These are phyloP conservation scores for Amanita muscaria DNA, from an alignment of 768 basidiomycete genomes.

Conservation along the genomic window DNA sequence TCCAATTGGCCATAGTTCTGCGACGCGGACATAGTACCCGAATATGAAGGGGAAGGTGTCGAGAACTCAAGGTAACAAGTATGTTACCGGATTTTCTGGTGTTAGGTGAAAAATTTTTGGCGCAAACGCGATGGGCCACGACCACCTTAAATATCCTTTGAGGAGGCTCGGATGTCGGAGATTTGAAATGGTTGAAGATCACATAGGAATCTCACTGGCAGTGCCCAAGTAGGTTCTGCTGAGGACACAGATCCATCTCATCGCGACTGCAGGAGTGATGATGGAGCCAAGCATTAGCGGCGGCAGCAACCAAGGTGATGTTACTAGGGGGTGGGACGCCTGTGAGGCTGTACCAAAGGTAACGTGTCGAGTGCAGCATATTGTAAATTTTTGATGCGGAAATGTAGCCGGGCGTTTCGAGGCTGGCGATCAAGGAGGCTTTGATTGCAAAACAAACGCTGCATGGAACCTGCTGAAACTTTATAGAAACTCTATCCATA, in stretches of 20 bases:
- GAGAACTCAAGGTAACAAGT: neutral
- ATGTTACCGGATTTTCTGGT: neutral
- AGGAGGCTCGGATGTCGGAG: too few relatives aligned
- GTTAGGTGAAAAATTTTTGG: neutral
- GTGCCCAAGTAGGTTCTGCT: too few relatives aligned
- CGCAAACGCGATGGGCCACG: neutral
- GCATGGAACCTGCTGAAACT: neutral
- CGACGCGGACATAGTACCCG: slow-evolving; percentile 26
- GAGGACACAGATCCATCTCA: too few relatives aligned
- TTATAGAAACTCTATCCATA: neutral
- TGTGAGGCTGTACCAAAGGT: slow-evolving; percentile 3
- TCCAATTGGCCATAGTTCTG: slow-evolving; percentile 26
- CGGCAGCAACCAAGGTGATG: neutral
- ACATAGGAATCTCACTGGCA: slow-evolving; percentile 3
- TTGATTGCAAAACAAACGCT: neutral
- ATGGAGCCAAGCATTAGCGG: neutral
- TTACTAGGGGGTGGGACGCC: neutral
- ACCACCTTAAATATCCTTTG: neutral
- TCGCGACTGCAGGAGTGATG: slow-evolving; percentile 1
- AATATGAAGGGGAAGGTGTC: neutral
- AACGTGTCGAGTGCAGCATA: neutral
- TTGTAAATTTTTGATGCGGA: neutral
- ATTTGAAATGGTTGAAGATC: too few relatives aligned
- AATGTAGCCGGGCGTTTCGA: neutral
- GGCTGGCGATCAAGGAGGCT: neutral